phyloP scores from a whole-genome alignment of 257 asterid genomes.

The Solanum habrochaites region DNA sequence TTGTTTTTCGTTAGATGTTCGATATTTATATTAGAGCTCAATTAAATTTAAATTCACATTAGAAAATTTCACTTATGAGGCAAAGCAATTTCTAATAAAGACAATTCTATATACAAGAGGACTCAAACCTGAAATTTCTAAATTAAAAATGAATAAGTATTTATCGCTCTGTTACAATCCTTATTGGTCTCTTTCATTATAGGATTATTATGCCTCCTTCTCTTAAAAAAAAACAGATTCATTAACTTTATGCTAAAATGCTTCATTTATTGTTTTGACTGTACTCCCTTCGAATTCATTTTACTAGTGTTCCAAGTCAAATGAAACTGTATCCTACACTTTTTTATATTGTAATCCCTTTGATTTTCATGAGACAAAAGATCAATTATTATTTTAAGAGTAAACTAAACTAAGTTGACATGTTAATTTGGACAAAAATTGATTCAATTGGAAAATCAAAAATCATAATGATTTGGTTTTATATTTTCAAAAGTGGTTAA shows the following conservation, averaged over 20 bases:
- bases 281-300: background rate
- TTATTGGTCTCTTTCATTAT: constrained; percentile 6
- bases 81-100: too few species aligned
- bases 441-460: too few species aligned
- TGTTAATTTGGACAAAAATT: background rate
- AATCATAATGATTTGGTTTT: background rate
- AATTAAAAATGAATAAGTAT: too few species aligned
- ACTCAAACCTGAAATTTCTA: too few species aligned
- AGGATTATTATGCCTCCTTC: background rate
- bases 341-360: background rate
- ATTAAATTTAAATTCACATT: too few species aligned
- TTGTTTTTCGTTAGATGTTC: rapidly evolving
- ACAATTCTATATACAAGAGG: rapidly evolving
- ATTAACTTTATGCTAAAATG: background rate
- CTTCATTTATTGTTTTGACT: background rate
- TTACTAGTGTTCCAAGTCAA: too few species aligned
- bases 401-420: background rate
- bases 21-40: too few species aligned
- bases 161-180: too few species aligned
- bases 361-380: background rate
- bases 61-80: too few species aligned
- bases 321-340: too few species aligned
- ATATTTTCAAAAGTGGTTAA: background rate
- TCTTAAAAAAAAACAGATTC: background rate
- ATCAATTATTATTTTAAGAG: background rate